Evolutionary conservation across 129 eudicot species (phyloP), one percentile per base, ranked within the genome.

Genomic region (Flaveria ramosissima): DNA sequence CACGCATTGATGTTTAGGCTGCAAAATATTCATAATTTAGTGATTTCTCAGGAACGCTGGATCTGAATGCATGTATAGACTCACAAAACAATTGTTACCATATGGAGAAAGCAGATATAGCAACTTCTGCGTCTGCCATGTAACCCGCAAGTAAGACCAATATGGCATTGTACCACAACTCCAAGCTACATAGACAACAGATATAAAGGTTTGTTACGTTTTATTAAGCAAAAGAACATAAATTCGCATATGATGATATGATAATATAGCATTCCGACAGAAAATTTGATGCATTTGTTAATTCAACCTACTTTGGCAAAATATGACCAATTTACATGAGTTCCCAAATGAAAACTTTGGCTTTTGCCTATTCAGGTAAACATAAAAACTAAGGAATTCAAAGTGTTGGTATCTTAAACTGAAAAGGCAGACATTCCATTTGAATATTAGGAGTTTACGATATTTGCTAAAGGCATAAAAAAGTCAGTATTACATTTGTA

Each of bases 61-160:
- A 64, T 43, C 1, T 10, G 24, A 59, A 50, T 3, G 48, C 26
- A 74, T 17, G 52, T 2, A 30, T 10, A 6, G 68, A 47, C 32
- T 23, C 59, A n/a, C 23, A 53, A 43, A 72, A 46, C 2, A 10
- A 48, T 63, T n/a, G 55, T 48, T 71, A 91, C 97, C 97, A 88
- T 70, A 91, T 88, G 59, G 97, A 91, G 77, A 91, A 91, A 50
- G 97, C 92, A 24, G 97, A 86, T 68, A 91, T 91, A 41, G 91
- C 92, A 52, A 91, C 88, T 82, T 89, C 91, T 0, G 94, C 94
- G 60, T 91, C 80, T 23, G 68, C 60, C 94, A 86, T 91, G 83
- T 91, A 91, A 24, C 97, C 94, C 4, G 94, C 97, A 43, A 91
- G 69, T 56, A 91, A 78, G 17, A 91, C 90, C 46, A 88, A 80